Evolutionary conservation across 2,329 filamentous ascomycete genomes (phyloP), one percentile per base, ranked within the genome.

Genomic region (Pseudogymnoascus sp.): DNA sequence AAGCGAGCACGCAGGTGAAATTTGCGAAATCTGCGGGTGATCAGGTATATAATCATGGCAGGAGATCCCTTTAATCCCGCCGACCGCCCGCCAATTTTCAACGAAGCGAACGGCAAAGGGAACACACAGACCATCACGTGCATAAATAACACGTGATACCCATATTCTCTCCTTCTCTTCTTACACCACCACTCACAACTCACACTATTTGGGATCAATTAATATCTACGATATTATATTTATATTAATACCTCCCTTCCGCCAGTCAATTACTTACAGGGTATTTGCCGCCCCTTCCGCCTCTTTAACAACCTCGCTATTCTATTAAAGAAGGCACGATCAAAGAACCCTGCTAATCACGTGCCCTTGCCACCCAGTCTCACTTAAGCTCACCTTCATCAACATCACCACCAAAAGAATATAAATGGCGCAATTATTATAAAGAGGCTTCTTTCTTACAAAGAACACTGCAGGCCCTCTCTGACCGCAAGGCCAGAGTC

Each of bases 41-140:
- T 41, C 59, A 41, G 59, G 59, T 60, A 60, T 60, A 60, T 60
- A 60, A 38, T 60, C 59, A 41, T 60, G 37, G 59, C 26, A 41
- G 59, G 24, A 31, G 33, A 41, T 37, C 59, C 59, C 37, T 60
- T 41, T 38, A 38, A 60, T 60, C 33, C 33, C 33, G 59, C 59
- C 37, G 59, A 60, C 37, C 59, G 33, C 59, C 33, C 59, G 59
- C 59, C 59, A 60, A 60, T 38, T 60, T 60, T 60, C 33, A 28
- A 40, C 50, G 26, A 56, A 56, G 50, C 50, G 50, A 53, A 53
- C 8, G 8, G 26, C 14, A 53, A 53, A 31, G 3, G 14, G 6
- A 10, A 53, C 26, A 56, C 26, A 33, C 16, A 56, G 50, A 33
- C 50, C 26, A 56, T 56, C 50, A 56, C 50, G 50, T 56, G 50